Base-by-base conservation (phyloP, 345 rosid genomes). In the Rhizophora mangle region DNA sequence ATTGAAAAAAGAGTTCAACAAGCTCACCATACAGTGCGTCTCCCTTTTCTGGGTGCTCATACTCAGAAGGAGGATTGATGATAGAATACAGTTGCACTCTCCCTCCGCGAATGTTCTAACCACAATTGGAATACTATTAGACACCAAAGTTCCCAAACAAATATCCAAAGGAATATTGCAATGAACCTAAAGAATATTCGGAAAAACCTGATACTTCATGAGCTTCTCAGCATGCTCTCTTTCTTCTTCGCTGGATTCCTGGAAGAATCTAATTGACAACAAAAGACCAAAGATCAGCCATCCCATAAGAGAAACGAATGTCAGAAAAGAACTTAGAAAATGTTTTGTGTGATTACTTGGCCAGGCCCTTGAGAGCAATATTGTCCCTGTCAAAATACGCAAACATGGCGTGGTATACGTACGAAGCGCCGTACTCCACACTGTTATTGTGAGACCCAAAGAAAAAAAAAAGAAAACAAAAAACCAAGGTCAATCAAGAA, bases 321-420 rank as follows among this genome's bases (percentile, higher is more conserved):
- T 3, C 6, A 18, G 64, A 22, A 37, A 61, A 58, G 67, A 21
- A 55, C 29, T 69, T 8, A 5, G 11, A 3, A n/a, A 29, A 58
- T 27, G 59, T 29, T 36, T 46, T 26, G 46, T 11, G 24, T 55
- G 29, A 8, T 87, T 89, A 91, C 97, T 87, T 89, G 79, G 97
- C 90, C 1, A 86, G 76, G 61, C 96, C 97, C 63, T 69, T 92
- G 65, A 92, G 84, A 65, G 91, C 93, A 60, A 91, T 61, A 78
- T 89, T 79, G 80, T 91, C 97, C 78, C 96, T 87, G 79, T 91
- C 97, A 60, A 91, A 91, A 74, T 89, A 91, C 2, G 96, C 97
- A 54, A 65, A 89, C 90, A 91, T 34, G n/a, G 97, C 82, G 68
- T 89, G 96, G 88, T 89, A 91, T 26, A 81, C 89, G 52, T 89